Evolutionary conservation across 805 yeast genomes (phyloP), one percentile per base, ranked within the genome.

Genomic region (Ogataea thermomethanolica): DNA sequence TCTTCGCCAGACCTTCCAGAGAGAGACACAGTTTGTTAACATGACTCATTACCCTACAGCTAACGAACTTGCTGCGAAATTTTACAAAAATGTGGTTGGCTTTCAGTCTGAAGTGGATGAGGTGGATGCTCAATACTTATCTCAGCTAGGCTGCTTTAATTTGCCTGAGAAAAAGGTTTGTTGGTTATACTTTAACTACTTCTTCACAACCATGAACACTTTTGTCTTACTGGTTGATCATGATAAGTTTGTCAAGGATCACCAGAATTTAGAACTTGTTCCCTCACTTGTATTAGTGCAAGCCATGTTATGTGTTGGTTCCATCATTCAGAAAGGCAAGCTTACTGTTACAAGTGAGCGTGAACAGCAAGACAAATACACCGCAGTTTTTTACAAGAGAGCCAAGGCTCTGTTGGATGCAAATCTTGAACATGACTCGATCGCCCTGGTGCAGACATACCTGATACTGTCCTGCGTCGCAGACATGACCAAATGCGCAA

Each of bases 391-490:
- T 11, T 49, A 35, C 39, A 49, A 79, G 20, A 67, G 78, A 38
- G 64, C 76, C 39, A 77, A 79, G 61, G 84, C 87, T 0, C 62
- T 84, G 24, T 80, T 75, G 54, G 87, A 81, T 50, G 74, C 83
- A 2, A 75, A 73, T 45, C 77, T 76, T 51, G 91, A 84, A 58
- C 66, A 72, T 37, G 86, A 82, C 56, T 78, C 83, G 3, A 68
- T 78, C 3, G 35, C 49, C 13, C 26, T 42, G 11, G 35, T 40
- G 11, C 46, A 46, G 31, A 13, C 48, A 10, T 41, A 38, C 28
- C n/a, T 48, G 17, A 10, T 36, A 12, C 25, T 48, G 11, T 36
- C 51, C n/a, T 32, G 36, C 41, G 25, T 39, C 17, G 37, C 51
- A 8, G 48, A 44, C 24, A n/a, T 45, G 29, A 25, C 25, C 8